Percentiles rank a stretch among this genome's conserved stretches.
Evolutionary conservation across 169 alveolate genomes (phyloP).

Genomic region (Plasmodium chabaudi): DNA sequence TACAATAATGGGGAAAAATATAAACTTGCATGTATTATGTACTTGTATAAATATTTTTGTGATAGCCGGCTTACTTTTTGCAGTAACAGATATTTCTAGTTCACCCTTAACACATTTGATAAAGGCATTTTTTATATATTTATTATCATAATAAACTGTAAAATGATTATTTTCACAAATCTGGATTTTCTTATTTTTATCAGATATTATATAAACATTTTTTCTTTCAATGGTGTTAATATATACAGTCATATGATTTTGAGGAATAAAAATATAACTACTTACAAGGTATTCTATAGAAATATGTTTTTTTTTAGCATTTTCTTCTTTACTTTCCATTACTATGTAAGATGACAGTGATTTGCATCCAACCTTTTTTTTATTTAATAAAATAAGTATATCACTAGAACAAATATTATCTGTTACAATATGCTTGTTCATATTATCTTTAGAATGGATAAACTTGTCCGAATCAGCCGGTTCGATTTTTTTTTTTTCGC

Average conservation of each 20-base stretch:
- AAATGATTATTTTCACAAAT: conserved; percentile 14
- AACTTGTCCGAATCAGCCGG: not conserved
- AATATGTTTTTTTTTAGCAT: conserved; percentile 31
- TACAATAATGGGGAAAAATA: conserved; percentile 15
- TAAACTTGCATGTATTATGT: conserved; percentile 35
- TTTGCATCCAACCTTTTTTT: conserved; percentile 23
- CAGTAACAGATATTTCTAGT: conserved; percentile 4
- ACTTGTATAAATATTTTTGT: conserved; percentile 22
- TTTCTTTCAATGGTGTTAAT: not conserved
- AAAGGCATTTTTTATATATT: conserved; percentile 22
- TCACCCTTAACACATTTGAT: conserved; percentile 19
- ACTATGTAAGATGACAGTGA: conserved; percentile 27
- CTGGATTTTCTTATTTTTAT: conserved; percentile 23
- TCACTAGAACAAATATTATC: conserved; percentile 36
- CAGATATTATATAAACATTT: conserved; percentile 29
- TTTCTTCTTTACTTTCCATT: conserved; percentile 8
- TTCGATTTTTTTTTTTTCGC: not conserved
- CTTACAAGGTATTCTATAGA: conserved; percentile 34
- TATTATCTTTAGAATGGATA: conserved; percentile 1
- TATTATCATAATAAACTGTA: conserved; percentile 32
- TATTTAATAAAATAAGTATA: conserved; percentile 39
- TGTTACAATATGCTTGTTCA: conserved; percentile 1
- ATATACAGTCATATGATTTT: conserved; percentile 17
- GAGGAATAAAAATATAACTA: conserved; percentile 14
- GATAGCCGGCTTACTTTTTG: conserved; percentile 20